Evolutionary conservation across 208 protist species (phyloP).

Genomic region (Acanthamoeba rhysodes): DNA sequence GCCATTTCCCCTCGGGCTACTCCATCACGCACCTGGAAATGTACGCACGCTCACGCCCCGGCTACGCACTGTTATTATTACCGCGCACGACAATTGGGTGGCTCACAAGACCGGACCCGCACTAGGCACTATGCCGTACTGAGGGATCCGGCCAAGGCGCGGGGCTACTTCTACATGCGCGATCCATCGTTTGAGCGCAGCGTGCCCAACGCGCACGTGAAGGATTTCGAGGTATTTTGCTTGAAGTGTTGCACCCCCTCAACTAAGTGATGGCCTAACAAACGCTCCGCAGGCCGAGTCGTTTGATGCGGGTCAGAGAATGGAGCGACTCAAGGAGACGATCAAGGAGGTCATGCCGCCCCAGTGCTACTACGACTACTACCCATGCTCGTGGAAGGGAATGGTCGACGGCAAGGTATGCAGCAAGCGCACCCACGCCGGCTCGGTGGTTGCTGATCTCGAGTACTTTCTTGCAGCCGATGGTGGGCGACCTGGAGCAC

Average conservation of each 20-base stretch:
- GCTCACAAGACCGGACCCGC: background rate
- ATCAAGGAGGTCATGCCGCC: slow-evolving; percentile 40
- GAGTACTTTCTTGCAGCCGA: background rate
- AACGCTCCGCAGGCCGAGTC: background rate
- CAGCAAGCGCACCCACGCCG: background rate
- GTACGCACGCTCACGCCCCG: slow-evolving; percentile 71
- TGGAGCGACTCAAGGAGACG: slow-evolving; percentile 45
- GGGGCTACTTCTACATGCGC: slow-evolving; percentile 92
- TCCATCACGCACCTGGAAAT: slow-evolving; percentile 97
- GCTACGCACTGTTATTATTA: background rate
- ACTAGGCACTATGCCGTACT: slow-evolving; percentile 89
- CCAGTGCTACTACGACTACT: background rate
- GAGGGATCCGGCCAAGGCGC: background rate
- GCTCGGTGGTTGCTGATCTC: background rate
- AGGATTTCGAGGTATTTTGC: slow-evolving; percentile 70
- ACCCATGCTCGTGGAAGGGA: slow-evolving; percentile 62
- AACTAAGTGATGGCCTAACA: background rate
- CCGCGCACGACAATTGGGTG: background rate
- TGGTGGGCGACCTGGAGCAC: slow-evolving; percentile 59
- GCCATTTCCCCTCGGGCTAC: slow-evolving; percentile 81
- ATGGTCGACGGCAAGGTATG: slow-evolving; percentile 55
- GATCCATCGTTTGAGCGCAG: slow-evolving; percentile 58
- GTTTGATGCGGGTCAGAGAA: background rate
- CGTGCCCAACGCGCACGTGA: background rate
- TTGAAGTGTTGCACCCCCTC: background rate